These are phyloP conservation scores for Rutstroemia sp. DNA, from an alignment of 2,329 filamentous ascomycete genomes.

Conservation along the genomic window DNA sequence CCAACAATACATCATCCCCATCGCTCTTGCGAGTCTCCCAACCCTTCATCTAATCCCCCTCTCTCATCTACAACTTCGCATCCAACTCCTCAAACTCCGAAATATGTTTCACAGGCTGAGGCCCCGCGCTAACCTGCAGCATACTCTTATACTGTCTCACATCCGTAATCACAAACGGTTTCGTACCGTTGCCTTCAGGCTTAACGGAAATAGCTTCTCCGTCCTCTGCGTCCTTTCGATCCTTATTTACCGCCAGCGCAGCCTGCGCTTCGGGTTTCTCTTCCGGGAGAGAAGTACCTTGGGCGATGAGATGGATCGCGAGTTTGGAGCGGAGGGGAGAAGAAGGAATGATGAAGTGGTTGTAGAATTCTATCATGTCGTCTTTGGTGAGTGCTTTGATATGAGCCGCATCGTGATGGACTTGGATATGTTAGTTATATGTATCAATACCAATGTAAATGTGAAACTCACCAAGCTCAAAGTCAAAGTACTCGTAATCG, in stretches of 20 bases:
- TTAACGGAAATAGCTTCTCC: constrained; percentile 13
- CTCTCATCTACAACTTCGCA: constrained; percentile 58
- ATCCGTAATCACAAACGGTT: constrained; percentile 62
- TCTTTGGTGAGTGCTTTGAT: constrained; percentile 69
- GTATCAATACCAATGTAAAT: constrained; percentile 3
- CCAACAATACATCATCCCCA: neutral
- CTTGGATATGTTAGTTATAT: constrained; percentile 11
- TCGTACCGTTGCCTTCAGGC: constrained; percentile 38
- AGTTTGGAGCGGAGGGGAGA: constrained; percentile 74
- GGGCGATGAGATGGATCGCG: constrained; percentile 75
- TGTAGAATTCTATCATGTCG: constrained; percentile 75
- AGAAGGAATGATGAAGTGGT: constrained; percentile 64
- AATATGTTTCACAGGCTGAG: constrained; percentile 65
- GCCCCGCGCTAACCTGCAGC: constrained; percentile 64
- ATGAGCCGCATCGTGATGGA: constrained; percentile 59
- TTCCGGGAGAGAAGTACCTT: constrained; percentile 40
- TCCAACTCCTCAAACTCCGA: constrained; percentile 81
- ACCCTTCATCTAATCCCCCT: neutral
- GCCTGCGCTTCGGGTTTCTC: constrained; percentile 31
- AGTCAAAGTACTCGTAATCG: constrained; percentile 80
- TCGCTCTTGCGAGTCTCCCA: neutral
- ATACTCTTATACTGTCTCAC: constrained; percentile 74
- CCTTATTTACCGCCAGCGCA: constrained; percentile 23
- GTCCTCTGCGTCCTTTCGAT: constrained; percentile 26
- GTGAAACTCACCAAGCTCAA: constrained; percentile 63